Conservation (phyloP, 2,329 filamentous ascomycete genomes). For the Ophiostoma australiae region DNA sequence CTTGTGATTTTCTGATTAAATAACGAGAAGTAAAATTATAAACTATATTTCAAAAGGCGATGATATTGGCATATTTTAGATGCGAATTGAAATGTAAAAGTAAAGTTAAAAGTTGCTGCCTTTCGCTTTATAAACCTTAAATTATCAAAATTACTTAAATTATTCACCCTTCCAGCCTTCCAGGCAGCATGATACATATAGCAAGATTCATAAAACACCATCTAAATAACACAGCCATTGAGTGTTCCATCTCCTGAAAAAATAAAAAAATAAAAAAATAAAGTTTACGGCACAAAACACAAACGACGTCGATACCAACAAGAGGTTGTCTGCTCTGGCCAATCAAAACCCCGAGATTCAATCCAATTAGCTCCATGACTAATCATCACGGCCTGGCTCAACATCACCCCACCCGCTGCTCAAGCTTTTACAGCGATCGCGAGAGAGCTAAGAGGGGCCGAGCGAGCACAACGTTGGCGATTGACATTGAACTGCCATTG, state of each 20-base stretch:
- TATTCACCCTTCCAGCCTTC: no score
- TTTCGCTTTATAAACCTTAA: no score
- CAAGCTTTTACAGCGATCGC: constrained; percentile 3
- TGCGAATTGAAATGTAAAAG: no score
- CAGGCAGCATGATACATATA: no score
- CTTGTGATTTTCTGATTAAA: background rate
- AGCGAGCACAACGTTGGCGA: background rate
- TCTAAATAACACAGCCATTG: no score
- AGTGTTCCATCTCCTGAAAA: background rate
- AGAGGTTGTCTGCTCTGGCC: background rate
- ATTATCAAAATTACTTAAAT: no score
- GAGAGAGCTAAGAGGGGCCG: background rate
- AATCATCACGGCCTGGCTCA: background rate
- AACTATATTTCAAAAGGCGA: no score
- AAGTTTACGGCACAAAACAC: background rate
- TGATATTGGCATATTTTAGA: background rate
- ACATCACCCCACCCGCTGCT: constrained; percentile 12
- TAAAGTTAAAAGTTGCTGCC: no score
- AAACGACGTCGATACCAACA: background rate
- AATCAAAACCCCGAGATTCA: background rate
- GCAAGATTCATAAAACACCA: no score
- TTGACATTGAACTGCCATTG: background rate
- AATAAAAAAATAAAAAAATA: background rate
- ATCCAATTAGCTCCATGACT: background rate
- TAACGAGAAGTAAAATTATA: background rate